phyloP scores from a whole-genome alignment of 2,329 filamentous ascomycete species.

The Huntiella decipiens region DNA sequence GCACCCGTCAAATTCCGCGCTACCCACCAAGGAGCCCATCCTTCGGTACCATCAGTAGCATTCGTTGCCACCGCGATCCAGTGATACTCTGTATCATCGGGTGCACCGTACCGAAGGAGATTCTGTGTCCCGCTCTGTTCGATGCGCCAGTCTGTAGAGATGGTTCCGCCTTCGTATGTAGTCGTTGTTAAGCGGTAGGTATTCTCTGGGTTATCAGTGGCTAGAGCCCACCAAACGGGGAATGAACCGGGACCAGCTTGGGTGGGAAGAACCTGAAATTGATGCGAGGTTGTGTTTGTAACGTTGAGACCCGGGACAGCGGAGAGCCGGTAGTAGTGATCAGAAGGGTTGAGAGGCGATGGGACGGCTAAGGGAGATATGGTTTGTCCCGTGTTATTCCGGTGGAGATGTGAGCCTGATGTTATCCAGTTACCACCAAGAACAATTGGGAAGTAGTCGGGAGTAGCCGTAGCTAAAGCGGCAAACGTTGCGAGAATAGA shows the following conservation, averaged over 20 bases:
- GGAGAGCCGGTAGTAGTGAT: conserved; percentile 11
- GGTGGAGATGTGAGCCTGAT: conserved; percentile 7
- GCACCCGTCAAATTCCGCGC: neutral
- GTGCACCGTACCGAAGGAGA: conserved; percentile 1
- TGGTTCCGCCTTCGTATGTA: neutral
- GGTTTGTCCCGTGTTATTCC: conserved; percentile 7
- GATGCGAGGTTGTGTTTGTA: neutral
- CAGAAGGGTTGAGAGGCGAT: conserved; percentile 3
- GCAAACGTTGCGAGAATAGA: conserved; percentile 1
- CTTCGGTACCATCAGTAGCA: conserved; percentile 7
- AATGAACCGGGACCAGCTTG: conserved; percentile 8
- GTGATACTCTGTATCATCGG: neutral
- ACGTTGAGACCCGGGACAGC: conserved; percentile 3
- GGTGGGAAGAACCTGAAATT: conserved; percentile 8
- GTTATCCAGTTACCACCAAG: conserved; percentile 9
- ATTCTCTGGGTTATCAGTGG: neutral
- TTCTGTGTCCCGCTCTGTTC: neutral
- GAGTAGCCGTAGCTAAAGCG: conserved; percentile 1
- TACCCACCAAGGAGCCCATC: conserved; percentile 11
- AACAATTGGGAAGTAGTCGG: conserved; percentile 10
- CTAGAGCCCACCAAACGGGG: conserved; percentile 2
- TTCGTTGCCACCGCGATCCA: conserved; percentile 11
- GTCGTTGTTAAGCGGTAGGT: neutral
- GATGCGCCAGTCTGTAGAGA: conserved; percentile 3
- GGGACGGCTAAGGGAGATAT: conserved; percentile 8